Evolutionary conservation across 106 monocot genomes (phyloP).

Genomic region (Dendrobium catenatum): DNA sequence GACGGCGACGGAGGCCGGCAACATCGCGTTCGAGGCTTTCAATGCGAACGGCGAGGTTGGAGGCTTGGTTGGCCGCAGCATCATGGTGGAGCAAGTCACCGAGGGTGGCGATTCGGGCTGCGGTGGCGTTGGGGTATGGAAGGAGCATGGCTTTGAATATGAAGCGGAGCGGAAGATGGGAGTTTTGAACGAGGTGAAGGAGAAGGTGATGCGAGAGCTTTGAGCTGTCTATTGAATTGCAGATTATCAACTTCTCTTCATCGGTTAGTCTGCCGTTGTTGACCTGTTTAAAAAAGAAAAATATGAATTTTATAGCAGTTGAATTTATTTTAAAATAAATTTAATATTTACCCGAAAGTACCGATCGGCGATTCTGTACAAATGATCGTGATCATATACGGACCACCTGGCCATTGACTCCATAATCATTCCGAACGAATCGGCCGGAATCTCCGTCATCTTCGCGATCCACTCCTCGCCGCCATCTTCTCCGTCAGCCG

Average conservation of each 20-base stretch:
- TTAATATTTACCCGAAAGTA: constrained; percentile 50
- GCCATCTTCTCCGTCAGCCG: constrained; percentile 5
- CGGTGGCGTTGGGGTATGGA: constrained; percentile 15
- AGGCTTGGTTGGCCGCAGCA: constrained; percentile 43
- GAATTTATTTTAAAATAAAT: neutral
- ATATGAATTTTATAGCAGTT: neutral
- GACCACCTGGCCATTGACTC: constrained; percentile 48
- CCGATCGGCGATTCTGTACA: constrained; percentile 57
- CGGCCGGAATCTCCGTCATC: constrained; percentile 19
- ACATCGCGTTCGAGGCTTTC: constrained; percentile 65
- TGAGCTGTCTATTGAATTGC: constrained; percentile 41
- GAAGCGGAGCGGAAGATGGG: constrained; percentile 76
- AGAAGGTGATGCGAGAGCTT: constrained; percentile 50
- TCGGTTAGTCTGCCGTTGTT: constrained; percentile 40
- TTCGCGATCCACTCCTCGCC: constrained; percentile 46
- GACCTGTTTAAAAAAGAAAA: constrained; percentile 16
- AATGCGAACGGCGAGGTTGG: constrained; percentile 45
- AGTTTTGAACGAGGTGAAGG: constrained; percentile 75
- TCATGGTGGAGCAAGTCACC: constrained; percentile 68
- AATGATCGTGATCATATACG: constrained; percentile 49
- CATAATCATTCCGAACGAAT: constrained; percentile 42
- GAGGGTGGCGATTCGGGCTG: constrained; percentile 29
- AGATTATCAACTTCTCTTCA: constrained; percentile 67
- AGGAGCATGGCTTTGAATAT: constrained; percentile 83
- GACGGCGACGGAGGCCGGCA: constrained; percentile 29